Conservation (phyloP, 495 filamentous ascomycete species). For the Rhizodiscina lignyota region DNA sequence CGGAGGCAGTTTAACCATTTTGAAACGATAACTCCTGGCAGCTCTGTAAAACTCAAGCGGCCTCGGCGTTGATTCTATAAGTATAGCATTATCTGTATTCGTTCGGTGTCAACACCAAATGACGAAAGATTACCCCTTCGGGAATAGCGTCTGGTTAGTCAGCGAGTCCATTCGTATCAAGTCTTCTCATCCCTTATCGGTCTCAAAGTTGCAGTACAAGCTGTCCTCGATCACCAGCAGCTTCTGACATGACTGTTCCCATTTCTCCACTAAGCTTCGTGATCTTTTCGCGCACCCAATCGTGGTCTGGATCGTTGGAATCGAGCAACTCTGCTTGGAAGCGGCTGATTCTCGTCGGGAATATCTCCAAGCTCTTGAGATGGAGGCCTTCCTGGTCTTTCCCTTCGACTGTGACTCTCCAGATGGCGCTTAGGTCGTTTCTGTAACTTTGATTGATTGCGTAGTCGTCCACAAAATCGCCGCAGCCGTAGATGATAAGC, state of each 20-base stretch:
- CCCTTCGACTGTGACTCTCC: conserved; percentile 16
- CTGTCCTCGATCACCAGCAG: neutral
- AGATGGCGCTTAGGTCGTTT: conserved; percentile 27
- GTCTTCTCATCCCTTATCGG: too few species aligned
- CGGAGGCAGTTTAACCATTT: too few species aligned
- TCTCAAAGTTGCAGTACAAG: too few species aligned
- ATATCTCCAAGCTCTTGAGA: conserved; percentile 9
- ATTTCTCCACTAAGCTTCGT: neutral
- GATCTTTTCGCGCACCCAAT: conserved; percentile 2
- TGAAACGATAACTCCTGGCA: too few species aligned
- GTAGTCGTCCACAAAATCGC: conserved; percentile 31
- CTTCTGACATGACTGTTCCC: neutral
- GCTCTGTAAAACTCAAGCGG: too few species aligned
- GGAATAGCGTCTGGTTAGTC: too few species aligned
- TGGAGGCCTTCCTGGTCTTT: conserved; percentile 1
- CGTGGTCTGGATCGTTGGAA: conserved; percentile 4
- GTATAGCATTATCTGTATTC: too few species aligned
- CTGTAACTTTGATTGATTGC: conserved; percentile 17
- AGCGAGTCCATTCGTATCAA: too few species aligned
- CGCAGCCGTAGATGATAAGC: conserved; percentile 28
- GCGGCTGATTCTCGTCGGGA: conserved; percentile 7
- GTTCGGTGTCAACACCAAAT: too few species aligned
- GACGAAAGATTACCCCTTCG: too few species aligned
- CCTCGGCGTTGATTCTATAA: too few species aligned
- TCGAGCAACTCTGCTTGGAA: conserved; percentile 6